These are phyloP conservation scores for Favolaschia claudopus DNA, from an alignment of 768 basidiomycete species.

Conservation along the genomic window DNA sequence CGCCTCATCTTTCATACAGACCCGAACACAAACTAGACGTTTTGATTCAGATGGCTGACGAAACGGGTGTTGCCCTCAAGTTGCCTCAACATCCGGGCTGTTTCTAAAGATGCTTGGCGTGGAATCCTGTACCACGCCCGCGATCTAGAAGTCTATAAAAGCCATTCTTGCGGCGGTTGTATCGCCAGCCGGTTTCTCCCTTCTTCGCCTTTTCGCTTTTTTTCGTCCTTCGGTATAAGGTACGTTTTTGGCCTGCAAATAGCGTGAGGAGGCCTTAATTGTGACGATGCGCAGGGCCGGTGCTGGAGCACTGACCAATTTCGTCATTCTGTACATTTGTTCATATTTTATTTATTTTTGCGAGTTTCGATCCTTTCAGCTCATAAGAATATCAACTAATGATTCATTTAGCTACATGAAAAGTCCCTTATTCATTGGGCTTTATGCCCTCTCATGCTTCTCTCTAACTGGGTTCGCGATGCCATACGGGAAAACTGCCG, in stretches of 20 bases:
- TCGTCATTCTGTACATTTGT: not conserved
- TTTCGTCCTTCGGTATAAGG: constrained; percentile 2
- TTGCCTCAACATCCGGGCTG: no score
- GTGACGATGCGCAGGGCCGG: constrained; percentile 3
- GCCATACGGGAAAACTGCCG: no score
- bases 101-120: no score
- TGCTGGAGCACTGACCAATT: constrained; percentile 6
- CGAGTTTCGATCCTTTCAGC: not conserved
- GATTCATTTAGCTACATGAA: constrained; percentile 4
- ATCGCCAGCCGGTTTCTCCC: constrained; percentile 4
- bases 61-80: no score
- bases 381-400: not conserved
- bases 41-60: no score
- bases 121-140: no score
- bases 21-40: no score
- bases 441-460: constrained; percentile 1
- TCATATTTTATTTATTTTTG: not conserved
- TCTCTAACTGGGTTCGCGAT: no score
- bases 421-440: not conserved
- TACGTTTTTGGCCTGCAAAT: not conserved
- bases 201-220: constrained; percentile 4
- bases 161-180: no score
- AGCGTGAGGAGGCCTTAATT: not conserved
- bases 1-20: no score
- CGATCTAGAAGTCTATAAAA: no score